Conservation (phyloP, 345 rosid species). For the Anacardium occidentale region DNA sequence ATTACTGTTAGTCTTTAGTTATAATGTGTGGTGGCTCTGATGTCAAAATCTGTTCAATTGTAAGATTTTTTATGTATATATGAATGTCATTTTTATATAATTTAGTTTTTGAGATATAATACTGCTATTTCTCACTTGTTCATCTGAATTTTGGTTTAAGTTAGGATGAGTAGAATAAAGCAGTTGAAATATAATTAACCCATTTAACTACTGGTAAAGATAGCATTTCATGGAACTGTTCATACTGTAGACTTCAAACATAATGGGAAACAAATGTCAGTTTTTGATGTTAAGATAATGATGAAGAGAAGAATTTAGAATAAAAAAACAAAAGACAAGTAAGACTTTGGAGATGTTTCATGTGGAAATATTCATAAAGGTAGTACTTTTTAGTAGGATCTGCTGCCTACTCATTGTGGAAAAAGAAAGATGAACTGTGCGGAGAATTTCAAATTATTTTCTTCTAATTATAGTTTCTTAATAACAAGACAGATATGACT, state of each 20-base stretch:
- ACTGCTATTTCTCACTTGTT: not conserved
- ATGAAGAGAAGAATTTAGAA: not conserved
- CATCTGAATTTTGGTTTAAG: not conserved
- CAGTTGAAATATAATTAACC: not conserved
- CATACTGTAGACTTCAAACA: not conserved
- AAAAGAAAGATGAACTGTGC: not conserved
- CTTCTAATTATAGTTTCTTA: conserved; percentile 6
- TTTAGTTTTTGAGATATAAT: not conserved
- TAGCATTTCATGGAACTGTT: not conserved
- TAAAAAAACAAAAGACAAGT: not conserved
- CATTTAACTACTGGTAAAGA: not conserved
- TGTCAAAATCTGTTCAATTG: not conserved
- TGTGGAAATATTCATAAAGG: too few species aligned
- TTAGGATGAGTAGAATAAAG: not conserved
- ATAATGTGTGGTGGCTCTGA: conserved; percentile 1
- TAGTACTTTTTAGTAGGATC: too few species aligned
- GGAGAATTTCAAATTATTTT: not conserved
- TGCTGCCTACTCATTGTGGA: not conserved
- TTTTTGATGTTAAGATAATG: not conserved
- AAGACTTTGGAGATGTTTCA: not conserved
- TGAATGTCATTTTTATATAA: not conserved
- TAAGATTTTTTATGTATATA: not conserved
- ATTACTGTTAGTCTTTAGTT: conserved; percentile 1
- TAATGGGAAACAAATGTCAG: not conserved
- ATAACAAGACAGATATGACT: conserved; percentile 5